Evolutionary conservation across 2,329 filamentous ascomycete genomes (phyloP).

Genomic region (Diplodia seriata): DNA sequence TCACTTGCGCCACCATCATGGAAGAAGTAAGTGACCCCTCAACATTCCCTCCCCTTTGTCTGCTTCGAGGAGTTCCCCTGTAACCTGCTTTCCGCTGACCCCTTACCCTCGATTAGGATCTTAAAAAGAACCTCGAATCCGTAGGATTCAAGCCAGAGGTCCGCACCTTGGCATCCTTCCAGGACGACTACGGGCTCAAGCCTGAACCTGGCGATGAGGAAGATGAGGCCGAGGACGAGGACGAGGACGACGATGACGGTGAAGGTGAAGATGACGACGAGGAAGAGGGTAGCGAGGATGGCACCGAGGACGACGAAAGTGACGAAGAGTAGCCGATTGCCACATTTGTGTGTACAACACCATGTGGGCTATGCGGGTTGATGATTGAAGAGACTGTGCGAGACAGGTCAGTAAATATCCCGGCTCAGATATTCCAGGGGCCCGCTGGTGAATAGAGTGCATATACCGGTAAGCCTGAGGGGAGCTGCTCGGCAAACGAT

Average conservation of each 20-base stretch:
- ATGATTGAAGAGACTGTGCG: too few relatives aligned
- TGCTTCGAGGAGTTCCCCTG: neutral
- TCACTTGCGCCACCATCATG: constrained; percentile 87
- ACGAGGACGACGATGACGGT: constrained; percentile 60
- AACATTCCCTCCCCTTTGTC: neutral
- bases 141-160: constrained; percentile 81
- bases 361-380: too few relatives aligned
- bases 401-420: too few relatives aligned
- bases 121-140: constrained; percentile 74
- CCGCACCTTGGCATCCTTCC: constrained; percentile 77
- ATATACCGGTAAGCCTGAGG: too few relatives aligned
- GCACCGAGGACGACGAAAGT: constrained; percentile 12
- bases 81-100: neutral
- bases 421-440: too few relatives aligned
- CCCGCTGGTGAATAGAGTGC: too few relatives aligned
- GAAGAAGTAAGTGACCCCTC: constrained; percentile 72
- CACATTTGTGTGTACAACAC: neutral
- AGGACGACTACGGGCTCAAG: constrained; percentile 87
- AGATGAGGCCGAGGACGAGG: constrained; percentile 64
- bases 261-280: constrained; percentile 35
- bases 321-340: constrained; percentile 14
- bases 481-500: too few relatives aligned
- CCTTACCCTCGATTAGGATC: constrained; percentile 59
- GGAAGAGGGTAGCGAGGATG: neutral
- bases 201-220: constrained; percentile 66